Evolutionary conservation across 2,329 filamentous ascomycete genomes (phyloP), one percentile per base, ranked within the genome.

Genomic region (Cryphonectria nitschkei): DNA sequence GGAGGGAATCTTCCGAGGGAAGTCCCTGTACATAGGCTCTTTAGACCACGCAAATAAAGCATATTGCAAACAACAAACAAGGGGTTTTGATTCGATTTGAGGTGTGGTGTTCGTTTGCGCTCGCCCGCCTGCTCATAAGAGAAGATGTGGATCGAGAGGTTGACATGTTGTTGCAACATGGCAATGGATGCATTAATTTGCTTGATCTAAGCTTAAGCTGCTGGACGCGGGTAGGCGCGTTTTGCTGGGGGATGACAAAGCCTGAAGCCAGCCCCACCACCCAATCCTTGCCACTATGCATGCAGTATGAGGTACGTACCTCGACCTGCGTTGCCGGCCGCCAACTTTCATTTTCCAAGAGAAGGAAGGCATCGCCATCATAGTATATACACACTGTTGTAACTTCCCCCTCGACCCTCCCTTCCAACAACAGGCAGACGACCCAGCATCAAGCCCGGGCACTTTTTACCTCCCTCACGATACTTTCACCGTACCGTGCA

Each of bases 11-110:
- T 61, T 34, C 19, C 19, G 34, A 61, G 60, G 60, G 66, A 41
- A 39, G 46, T 54, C 52, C 65, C 68, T 73, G 71, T 73, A 73
- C 58, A 70, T 73, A 73, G 56, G 69, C 69, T 56, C 37, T 34
- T 58, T 70, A 68, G 71, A 69, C 66, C 63, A 37, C 32, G 71
- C 63, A 71, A 68, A 73, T 29, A 22, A 66, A 41, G 19, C 32
- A 32, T 8, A 50, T 54, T 34, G n/a, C 34, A 60, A 67, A 67
- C 50, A 67, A 22, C 3, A 32, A 52, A 22, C 26, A 37, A 29
- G 22, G 22, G 7, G 0, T 19, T 16, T 46, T 56, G 34, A 34
- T 6, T 29, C 26, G 11, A 6, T 1, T 14, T 16, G 52, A 1
- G 14, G 52, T 14, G 26, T 14, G 52, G 26, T 54, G n/a, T 43